Base-by-base conservation (phyloP, 2,329 filamentous ascomycete species). In the Neonectria coccinea region DNA sequence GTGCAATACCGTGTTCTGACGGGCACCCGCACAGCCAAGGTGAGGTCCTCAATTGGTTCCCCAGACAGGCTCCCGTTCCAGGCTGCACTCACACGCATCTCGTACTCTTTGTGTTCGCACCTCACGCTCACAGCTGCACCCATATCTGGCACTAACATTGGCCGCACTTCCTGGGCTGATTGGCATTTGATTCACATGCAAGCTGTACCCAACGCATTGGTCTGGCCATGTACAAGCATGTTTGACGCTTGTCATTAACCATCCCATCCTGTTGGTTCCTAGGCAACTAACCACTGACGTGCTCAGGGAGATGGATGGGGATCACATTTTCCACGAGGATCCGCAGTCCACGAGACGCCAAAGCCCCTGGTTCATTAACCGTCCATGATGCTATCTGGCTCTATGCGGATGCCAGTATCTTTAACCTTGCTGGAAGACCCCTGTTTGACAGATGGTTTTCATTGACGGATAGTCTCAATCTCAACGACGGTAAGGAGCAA, bases 181-280 rank as follows among this genome's bases (percentile, higher is more conserved):
- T 45, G 56, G 44, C 41, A 55, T 59, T 33, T 56, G 56, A 64
- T 64, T 64, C 51, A 56, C 56, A 64, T 59, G 56, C 56, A 56
- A 59, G 54, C 56, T 51, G 25, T 44, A 45, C n/a, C 33, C 39
- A 51, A 42, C 14, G 16, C 36, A n/a, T 42, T 14, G 29, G 25
- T 48, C 54, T 54, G 33, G 53, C 29, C 25, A 47, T 33, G 52
- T 47, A 22, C 48, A 47, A 44, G 56, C 18, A 25, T 58, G 33
- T 50, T 50, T 42, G 56, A 41, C 33, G 45, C 56, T 58, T 44
- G 55, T 54, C 25, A 36, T 56, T 59, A 27, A 36, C 36, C 56
- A 33, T 64, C 61, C 51, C 45, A 25, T 25, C 25, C 25, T 25
- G 25, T 51, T 20, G 39, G 56, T 64, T 59, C 61, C 50, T 48